These are phyloP conservation scores for Eucommia ulmoides DNA, from an alignment of 257 asterid species.

Conservation along the genomic window DNA sequence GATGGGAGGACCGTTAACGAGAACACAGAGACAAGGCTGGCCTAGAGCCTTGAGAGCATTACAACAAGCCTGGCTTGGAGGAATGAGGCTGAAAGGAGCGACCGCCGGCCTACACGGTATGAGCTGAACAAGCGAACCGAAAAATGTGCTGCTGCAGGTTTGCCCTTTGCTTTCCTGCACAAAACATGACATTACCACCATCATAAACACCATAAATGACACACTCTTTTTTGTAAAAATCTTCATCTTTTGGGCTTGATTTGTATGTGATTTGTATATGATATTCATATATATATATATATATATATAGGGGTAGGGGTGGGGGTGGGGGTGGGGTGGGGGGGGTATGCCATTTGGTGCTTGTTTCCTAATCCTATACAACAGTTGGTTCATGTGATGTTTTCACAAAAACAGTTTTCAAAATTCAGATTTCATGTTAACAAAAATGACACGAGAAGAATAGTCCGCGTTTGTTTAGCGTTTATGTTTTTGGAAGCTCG, in stretches of 20 bases:
- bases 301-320: not conserved
- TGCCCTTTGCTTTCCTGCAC: slow-evolving; percentile 28
- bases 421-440: too few relatives aligned
- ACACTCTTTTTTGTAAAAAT: slow-evolving; percentile 4
- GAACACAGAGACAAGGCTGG: slow-evolving; percentile 82
- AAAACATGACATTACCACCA: slow-evolving; percentile 13
- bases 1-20: slow-evolving; percentile 89
- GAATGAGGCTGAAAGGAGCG: slow-evolving; percentile 51
- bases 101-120: slow-evolving; percentile 89
- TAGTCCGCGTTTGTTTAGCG: too few relatives aligned
- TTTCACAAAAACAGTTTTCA: not conserved
- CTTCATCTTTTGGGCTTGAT: slow-evolving; percentile 20
- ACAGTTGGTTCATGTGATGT: slow-evolving; percentile 21
- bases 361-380: slow-evolving; percentile 44
- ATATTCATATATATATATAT: slow-evolving; percentile 12
- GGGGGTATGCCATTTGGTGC: slow-evolving; percentile 23
- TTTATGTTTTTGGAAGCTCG: too few relatives aligned
- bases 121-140: slow-evolving; percentile 73
- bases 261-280: not conserved
- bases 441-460: too few relatives aligned
- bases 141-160: slow-evolving; percentile 59
- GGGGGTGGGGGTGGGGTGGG: too few relatives aligned
- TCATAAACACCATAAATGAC: slow-evolving; percentile 14
- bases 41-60: slow-evolving; percentile 78
- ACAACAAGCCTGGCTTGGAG: slow-evolving; percentile 76